A percentile compares a stretch with the other conserved stretches of the same genome.
Conservation (phyloP, 768 basidiomycete species). For the Leccinum sublutescens region DNA sequence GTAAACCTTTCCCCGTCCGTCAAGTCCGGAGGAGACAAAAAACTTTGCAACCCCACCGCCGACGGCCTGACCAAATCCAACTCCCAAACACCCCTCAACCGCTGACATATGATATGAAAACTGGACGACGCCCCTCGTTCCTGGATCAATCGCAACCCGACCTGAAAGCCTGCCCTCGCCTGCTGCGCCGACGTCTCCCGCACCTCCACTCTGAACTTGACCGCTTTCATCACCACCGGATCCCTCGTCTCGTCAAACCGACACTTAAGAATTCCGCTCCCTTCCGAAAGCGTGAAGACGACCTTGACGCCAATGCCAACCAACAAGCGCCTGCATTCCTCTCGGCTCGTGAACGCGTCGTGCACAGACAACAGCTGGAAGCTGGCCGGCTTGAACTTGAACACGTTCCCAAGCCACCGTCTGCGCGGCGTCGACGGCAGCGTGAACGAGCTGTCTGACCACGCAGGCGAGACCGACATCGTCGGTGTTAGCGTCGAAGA, state of each 20-base stretch:
- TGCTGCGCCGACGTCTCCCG: slow-evolving; percentile 41
- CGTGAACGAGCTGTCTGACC: slow-evolving; percentile 47
- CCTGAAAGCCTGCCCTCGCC: slow-evolving; percentile 47
- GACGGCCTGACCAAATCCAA: slow-evolving; percentile 42
- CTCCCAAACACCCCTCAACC: slow-evolving; percentile 69
- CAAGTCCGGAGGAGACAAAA: slow-evolving; percentile 30
- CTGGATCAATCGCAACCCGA: slow-evolving; percentile 65
- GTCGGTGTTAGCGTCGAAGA: slow-evolving; percentile 12
- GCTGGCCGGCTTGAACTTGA: slow-evolving; percentile 75
- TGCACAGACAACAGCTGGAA: slow-evolving; percentile 57
- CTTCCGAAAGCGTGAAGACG: slow-evolving; percentile 60
- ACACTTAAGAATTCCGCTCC: slow-evolving; percentile 72
- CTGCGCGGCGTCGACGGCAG: slow-evolving; percentile 49
- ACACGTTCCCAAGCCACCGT: slow-evolving; percentile 85
- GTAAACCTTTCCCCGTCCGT: slow-evolving; percentile 26
- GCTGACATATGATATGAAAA: slow-evolving; percentile 71
- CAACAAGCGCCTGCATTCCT: slow-evolving; percentile 72
- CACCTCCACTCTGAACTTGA: slow-evolving; percentile 84
- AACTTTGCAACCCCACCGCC: slow-evolving; percentile 14
- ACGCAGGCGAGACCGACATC: slow-evolving; percentile 35
- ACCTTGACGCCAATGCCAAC: slow-evolving; percentile 70
- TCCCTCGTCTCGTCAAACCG: slow-evolving; percentile 66
- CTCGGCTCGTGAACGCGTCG: slow-evolving; percentile 62
- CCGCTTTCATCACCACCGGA: slow-evolving; percentile 57
- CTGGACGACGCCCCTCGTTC: slow-evolving; percentile 86